phyloP scores from a whole-genome alignment of 495 filamentous ascomycete genomes.

The Penicillium canariense region DNA sequence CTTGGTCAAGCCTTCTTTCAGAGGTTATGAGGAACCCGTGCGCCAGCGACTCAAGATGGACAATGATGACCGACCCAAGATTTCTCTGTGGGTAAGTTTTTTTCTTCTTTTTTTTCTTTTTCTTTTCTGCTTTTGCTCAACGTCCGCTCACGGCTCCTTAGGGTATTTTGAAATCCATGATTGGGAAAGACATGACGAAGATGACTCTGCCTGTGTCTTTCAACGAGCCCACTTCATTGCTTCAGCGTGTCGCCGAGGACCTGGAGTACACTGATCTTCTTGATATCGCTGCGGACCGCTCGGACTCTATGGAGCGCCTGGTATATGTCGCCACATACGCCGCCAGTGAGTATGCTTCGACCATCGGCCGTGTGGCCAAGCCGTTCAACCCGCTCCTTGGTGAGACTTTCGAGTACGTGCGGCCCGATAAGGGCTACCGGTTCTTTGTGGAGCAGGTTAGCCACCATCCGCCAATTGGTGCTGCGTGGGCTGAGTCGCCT shows the following conservation, averaged over 20 bases:
- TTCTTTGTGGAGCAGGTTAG: constrained; percentile 99
- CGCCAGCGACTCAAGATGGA: constrained; percentile 81
- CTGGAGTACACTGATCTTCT: constrained; percentile 96
- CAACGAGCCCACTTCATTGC: constrained; percentile 96
- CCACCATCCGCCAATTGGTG: constrained; percentile 94
- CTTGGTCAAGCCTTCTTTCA: constrained; percentile 74
- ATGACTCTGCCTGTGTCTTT: constrained; percentile 99
- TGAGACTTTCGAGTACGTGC: constrained; percentile 94
- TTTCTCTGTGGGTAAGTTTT: constrained; percentile 84
- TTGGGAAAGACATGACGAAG: constrained; percentile 99
- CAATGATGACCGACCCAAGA: constrained; percentile 86
- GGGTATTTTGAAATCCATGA: constrained; percentile 98
- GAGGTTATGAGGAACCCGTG: constrained; percentile 85
- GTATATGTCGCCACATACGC: constrained; percentile 97
- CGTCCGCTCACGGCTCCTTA: constrained; percentile 43
- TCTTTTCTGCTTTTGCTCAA: background rate
- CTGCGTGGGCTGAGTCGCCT: constrained; percentile 87
- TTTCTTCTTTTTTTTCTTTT: background rate
- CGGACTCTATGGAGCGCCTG: constrained; percentile 86
- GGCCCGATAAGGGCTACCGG: constrained; percentile 94
- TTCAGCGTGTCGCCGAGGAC: constrained; percentile 93
- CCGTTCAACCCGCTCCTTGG: constrained; percentile 96
- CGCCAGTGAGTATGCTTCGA: constrained; percentile 93
- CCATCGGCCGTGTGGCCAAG: constrained; percentile 93
- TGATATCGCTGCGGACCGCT: constrained; percentile 80